A percentile compares a stretch with the other conserved stretches of the same genome.
phyloP scores from a whole-genome alignment of 2,329 filamentous ascomycete species.

The Diaporthe nobilis region DNA sequence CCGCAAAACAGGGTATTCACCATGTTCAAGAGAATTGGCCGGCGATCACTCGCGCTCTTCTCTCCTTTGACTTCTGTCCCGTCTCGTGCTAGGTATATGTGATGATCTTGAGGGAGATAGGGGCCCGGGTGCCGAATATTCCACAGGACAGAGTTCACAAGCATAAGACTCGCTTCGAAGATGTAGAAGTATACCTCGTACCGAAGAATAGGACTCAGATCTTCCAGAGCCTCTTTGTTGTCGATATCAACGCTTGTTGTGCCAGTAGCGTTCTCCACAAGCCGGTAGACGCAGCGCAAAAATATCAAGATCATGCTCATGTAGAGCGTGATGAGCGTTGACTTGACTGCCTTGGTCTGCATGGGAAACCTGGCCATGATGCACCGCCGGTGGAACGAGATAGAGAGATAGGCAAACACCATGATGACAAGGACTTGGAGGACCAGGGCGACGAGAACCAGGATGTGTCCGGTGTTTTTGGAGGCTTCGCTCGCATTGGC shows the following conservation, averaged over 20 bases:
- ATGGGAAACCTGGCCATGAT: slow-evolving; percentile 52
- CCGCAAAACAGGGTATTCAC: not conserved
- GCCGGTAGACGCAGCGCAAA: slow-evolving; percentile 68
- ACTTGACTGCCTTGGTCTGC: slow-evolving; percentile 48
- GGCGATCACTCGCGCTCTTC: slow-evolving; percentile 61
- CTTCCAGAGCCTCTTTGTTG: slow-evolving; percentile 53
- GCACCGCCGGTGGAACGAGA: slow-evolving; percentile 63
- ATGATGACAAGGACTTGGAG: slow-evolving; percentile 68
- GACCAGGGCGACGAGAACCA: slow-evolving; percentile 65
- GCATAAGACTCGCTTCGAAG: slow-evolving; percentile 69
- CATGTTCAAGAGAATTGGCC: slow-evolving; percentile 58
- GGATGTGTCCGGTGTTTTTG: slow-evolving; percentile 41
- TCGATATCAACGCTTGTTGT: slow-evolving; percentile 57
- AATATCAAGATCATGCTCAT: slow-evolving; percentile 63
- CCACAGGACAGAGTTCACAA: slow-evolving; percentile 63
- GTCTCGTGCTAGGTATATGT: slow-evolving; percentile 65
- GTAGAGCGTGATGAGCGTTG: slow-evolving; percentile 65
- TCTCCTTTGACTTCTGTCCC: slow-evolving; percentile 63
- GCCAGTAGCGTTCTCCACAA: slow-evolving; percentile 69
- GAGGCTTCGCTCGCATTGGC: slow-evolving; percentile 41
- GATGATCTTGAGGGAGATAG: slow-evolving; percentile 63
- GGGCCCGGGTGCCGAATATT: slow-evolving; percentile 66
- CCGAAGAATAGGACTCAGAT: slow-evolving; percentile 61
- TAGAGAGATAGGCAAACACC: slow-evolving; percentile 64
- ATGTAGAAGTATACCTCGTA: slow-evolving; percentile 73